A percentile compares a stretch with the other conserved stretches of the same genome.
phyloP scores from a whole-genome alignment of 148 eudicot genomes.

The Vaccinium darrowii region DNA sequence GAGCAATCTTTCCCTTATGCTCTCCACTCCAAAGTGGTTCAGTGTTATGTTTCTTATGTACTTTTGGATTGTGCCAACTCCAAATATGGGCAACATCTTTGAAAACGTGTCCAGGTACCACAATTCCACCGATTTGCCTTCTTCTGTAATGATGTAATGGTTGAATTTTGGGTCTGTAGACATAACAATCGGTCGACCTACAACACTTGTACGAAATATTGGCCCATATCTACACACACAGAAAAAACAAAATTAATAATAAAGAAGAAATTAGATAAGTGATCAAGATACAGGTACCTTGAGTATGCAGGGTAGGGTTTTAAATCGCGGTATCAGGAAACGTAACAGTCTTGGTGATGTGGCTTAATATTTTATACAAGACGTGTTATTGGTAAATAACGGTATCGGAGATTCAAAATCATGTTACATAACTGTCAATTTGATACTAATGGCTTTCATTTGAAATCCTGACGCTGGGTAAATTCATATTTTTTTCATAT shows the following conservation, averaged over 20 bases:
- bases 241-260: not conserved
- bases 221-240: constrained; percentile 2
- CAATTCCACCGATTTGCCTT: constrained; percentile 8
- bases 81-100: constrained; percentile 7
- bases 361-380: too few species aligned
- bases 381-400: too few species aligned
- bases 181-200: not conserved
- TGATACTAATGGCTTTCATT: too few species aligned
- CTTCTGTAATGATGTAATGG: constrained; percentile 3
- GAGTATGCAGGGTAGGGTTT: not conserved
- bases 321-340: too few species aligned
- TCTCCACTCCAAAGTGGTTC: constrained; percentile 1
- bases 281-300: not conserved
- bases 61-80: constrained; percentile 2
- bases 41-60: constrained; percentile 8
- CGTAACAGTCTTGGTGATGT: too few species aligned
- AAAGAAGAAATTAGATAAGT: not conserved
- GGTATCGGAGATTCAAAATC: too few species aligned
- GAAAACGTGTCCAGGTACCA: constrained; percentile 13
- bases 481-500: not conserved
- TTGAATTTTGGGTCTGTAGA: not conserved
- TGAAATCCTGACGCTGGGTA: not conserved
- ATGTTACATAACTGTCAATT: too few species aligned
- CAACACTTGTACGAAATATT: not conserved
- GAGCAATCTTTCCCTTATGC: not conserved